Conservation (phyloP, 2,329 filamentous ascomycete genomes). For the Chlorencoelia australis region DNA sequence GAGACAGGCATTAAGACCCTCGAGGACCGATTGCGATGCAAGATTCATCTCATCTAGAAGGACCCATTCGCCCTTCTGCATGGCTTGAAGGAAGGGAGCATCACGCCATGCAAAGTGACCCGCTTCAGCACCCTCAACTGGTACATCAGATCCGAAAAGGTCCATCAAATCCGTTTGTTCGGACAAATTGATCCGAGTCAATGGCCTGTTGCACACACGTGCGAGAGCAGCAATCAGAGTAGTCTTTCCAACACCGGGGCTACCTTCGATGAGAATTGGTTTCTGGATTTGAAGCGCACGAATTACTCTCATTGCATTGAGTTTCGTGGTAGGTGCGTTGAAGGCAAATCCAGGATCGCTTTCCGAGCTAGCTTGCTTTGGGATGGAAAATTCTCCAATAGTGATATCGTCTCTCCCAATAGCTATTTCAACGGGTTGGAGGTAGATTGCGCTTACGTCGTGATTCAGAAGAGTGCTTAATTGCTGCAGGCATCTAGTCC, state of each 20-base stretch:
- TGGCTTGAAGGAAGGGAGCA: conserved; percentile 87
- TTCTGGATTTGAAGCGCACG: conserved; percentile 82
- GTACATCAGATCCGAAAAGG: conserved; percentile 91
- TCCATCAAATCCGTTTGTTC: conserved; percentile 98
- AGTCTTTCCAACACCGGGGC: conserved; percentile 96
- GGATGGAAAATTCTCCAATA: conserved; percentile 67
- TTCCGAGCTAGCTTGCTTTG: conserved; percentile 37
- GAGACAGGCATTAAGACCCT: conserved; percentile 91
- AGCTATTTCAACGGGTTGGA: conserved; percentile 47
- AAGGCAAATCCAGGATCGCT: conserved; percentile 62
- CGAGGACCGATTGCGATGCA: conserved; percentile 90
- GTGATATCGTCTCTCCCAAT: conserved; percentile 44
- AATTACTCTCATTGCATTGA: conserved; percentile 84
- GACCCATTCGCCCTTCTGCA: conserved; percentile 96
- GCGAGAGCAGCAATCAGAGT: conserved; percentile 83
- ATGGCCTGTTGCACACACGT: conserved; percentile 63
- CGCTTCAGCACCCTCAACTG: conserved; percentile 81
- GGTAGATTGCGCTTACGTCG: conserved; percentile 58
- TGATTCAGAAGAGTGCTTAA: conserved; percentile 55
- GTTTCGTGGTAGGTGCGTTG: conserved; percentile 77
- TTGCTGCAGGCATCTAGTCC: conserved; percentile 61
- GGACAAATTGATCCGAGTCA: conserved; percentile 93
- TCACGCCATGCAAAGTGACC: conserved; percentile 94
- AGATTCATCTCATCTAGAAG: conserved; percentile 98
- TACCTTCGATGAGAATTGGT: conserved; percentile 89